phyloP scores from a whole-genome alignment of 805 yeast genomes.

The Helenozyma baotianmanensis region DNA sequence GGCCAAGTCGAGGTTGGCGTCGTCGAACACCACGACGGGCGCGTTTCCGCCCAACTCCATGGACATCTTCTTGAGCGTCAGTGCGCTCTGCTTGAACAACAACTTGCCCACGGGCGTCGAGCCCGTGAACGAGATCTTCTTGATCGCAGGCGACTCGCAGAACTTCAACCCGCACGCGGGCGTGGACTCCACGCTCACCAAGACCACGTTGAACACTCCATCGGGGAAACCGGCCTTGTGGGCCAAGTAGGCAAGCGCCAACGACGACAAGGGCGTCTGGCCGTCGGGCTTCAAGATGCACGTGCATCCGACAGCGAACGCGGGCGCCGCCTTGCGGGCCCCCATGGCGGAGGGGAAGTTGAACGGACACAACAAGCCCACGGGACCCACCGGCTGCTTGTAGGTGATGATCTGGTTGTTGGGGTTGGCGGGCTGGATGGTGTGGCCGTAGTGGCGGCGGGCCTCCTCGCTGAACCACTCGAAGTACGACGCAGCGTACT shows the following conservation, averaged over 20 bases:
- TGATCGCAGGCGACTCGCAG: constrained; percentile 49
- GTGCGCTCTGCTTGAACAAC: constrained; percentile 56
- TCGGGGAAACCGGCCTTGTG: constrained; percentile 59
- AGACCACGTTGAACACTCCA: constrained; percentile 51
- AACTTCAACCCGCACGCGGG: constrained; percentile 50
- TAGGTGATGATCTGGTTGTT: constrained; percentile 49
- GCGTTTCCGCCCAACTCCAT: constrained; percentile 82
- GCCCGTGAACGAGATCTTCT: constrained; percentile 74
- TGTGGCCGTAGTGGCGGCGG: constrained; percentile 50
- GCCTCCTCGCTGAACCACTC: constrained; percentile 53
- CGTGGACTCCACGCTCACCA: constrained; percentile 44
- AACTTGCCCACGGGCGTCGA: constrained; percentile 70
- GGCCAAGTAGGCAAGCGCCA: constrained; percentile 52
- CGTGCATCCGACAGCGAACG: constrained; percentile 63
- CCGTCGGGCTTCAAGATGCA: constrained; percentile 58
- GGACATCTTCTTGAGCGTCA: constrained; percentile 64
- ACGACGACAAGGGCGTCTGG: constrained; percentile 56
- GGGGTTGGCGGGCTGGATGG: constrained; percentile 51
- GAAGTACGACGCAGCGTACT: constrained; percentile 50
- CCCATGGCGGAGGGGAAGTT: constrained; percentile 69
- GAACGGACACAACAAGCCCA: constrained; percentile 63
- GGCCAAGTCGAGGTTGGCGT: constrained; percentile 64
- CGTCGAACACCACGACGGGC: constrained; percentile 70
- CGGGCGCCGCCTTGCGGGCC: constrained; percentile 61
- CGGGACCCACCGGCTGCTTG: constrained; percentile 61